Conservation (phyloP, 805 yeast genomes). For the Pichia gijzeniarum region DNA sequence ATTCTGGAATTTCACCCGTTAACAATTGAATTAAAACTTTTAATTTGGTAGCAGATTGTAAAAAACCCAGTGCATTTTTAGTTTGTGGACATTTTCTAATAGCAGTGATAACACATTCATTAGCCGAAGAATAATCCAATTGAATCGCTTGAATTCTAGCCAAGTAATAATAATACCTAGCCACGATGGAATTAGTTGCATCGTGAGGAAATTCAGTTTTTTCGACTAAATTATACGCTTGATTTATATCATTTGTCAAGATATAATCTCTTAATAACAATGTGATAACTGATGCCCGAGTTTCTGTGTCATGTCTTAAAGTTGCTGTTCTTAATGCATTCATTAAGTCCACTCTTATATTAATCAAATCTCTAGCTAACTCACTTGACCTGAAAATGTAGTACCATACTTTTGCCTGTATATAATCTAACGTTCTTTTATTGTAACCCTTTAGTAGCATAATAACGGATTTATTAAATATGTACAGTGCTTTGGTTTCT, state of each 20-base stretch:
- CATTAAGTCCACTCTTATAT: slow-evolving; percentile 66
- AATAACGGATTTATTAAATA: slow-evolving; percentile 48
- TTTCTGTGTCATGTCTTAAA: slow-evolving; percentile 86
- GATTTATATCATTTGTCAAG: slow-evolving; percentile 70
- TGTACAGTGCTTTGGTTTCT: slow-evolving; percentile 41
- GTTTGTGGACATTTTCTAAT: slow-evolving; percentile 95
- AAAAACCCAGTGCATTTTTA: slow-evolving; percentile 72
- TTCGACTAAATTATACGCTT: slow-evolving; percentile 83
- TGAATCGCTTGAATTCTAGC: slow-evolving; percentile 91
- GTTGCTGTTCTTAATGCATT: slow-evolving; percentile 80
- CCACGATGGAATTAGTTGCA: slow-evolving; percentile 75
- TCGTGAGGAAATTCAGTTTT: slow-evolving; percentile 83
- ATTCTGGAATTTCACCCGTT: slow-evolving; percentile 95
- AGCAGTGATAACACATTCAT: slow-evolving; percentile 88
- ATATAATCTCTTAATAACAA: slow-evolving; percentile 76
- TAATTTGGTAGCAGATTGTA: slow-evolving; percentile 84
- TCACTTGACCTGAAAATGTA: slow-evolving; percentile 78
- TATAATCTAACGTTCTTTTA: slow-evolving; percentile 76
- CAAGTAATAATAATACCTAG: slow-evolving; percentile 85
- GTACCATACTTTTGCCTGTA: slow-evolving; percentile 91
- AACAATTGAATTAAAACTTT: slow-evolving; percentile 83
- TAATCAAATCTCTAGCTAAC: slow-evolving; percentile 42
- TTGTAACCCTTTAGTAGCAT: slow-evolving; percentile 57
- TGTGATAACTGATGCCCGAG: slow-evolving; percentile 84
- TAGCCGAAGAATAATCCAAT: slow-evolving; percentile 84